Evolutionary conservation across 2,329 filamentous ascomycete genomes (phyloP).

Genomic region (Scedosporium apiospermum): DNA sequence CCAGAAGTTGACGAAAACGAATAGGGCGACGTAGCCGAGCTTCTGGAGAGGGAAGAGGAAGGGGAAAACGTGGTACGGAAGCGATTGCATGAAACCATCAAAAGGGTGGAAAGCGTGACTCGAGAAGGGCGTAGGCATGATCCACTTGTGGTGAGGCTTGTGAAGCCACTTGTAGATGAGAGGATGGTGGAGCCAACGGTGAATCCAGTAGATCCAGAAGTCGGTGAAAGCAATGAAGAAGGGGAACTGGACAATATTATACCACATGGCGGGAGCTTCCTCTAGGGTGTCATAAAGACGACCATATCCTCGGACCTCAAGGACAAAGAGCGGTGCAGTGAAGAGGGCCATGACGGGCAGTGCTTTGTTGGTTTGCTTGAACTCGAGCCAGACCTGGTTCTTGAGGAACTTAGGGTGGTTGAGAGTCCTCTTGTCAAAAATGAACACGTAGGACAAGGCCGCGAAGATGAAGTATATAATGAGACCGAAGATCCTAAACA

Average conservation of each 20-base stretch:
- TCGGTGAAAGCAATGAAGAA: slow-evolving; percentile 89
- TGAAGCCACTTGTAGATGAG: slow-evolving; percentile 73
- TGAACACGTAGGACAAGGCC: slow-evolving; percentile 71
- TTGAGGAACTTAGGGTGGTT: slow-evolving; percentile 91
- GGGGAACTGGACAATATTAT: slow-evolving; percentile 77
- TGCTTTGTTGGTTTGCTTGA: slow-evolving; percentile 64
- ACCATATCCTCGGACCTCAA: slow-evolving; percentile 74
- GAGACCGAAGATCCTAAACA: slow-evolving; percentile 68
- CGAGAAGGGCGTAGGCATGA: slow-evolving; percentile 91
- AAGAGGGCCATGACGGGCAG: slow-evolving; percentile 77
- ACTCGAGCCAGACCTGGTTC: slow-evolving; percentile 83
- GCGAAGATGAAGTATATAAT: slow-evolving; percentile 80
- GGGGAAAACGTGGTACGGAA: slow-evolving; percentile 90
- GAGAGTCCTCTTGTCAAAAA: slow-evolving; percentile 86
- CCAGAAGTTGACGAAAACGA: slow-evolving; percentile 93
- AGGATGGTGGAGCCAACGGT: slow-evolving; percentile 76
- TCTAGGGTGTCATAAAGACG: slow-evolving; percentile 77
- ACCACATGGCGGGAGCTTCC: slow-evolving; percentile 68
- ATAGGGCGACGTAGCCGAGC: slow-evolving; percentile 74
- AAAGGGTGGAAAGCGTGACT: slow-evolving; percentile 92
- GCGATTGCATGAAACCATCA: slow-evolving; percentile 78
- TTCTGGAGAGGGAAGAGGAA: slow-evolving; percentile 92
- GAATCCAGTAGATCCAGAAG: slow-evolving; percentile 84
- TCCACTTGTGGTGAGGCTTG: slow-evolving; percentile 99
- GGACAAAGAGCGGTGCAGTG: slow-evolving; percentile 72